Evolutionary conservation across 208 protist species (phyloP).

Genomic region (Strigomonas galati): DNA sequence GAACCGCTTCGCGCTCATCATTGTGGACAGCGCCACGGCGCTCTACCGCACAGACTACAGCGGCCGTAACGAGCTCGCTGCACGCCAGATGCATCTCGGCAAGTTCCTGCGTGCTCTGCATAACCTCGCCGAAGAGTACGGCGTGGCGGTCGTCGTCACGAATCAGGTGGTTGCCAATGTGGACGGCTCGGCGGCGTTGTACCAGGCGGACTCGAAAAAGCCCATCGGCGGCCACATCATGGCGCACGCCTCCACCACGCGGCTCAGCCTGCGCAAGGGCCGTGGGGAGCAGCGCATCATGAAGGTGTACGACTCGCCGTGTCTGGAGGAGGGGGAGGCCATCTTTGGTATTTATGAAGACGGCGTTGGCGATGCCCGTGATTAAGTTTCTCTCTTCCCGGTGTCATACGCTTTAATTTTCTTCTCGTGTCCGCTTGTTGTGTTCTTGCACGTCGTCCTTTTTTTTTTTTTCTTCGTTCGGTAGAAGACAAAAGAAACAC

Average conservation of each 20-base stretch:
- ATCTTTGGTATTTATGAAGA: conserved; percentile 97
- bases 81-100: conserved; percentile 98
- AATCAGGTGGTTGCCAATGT: conserved; percentile 99
- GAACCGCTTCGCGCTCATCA: conserved; percentile 95
- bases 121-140: conserved; percentile 98
- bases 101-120: conserved; percentile 97
- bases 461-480: conserved; percentile 5
- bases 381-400: conserved; percentile 54
- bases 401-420: neutral
- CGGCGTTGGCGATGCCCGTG: conserved; percentile 96
- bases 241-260: conserved; percentile 99
- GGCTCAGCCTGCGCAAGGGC: conserved; percentile 98
- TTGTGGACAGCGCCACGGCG: conserved; percentile 98
- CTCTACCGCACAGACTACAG: conserved; percentile 99
- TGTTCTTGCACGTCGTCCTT: neutral
- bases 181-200: conserved; percentile 95
- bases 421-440: conserved; percentile 9
- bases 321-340: conserved; percentile 96
- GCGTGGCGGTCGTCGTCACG: conserved; percentile 99
- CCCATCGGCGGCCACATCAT: conserved; percentile 99
- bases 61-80: conserved; percentile 97
- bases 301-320: conserved; percentile 99
- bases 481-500: neutral
- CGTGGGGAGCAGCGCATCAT: conserved; percentile 98
- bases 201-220: conserved; percentile 98